Base-by-base conservation (phyloP, 1,284 basidiomycete species). In the Cryptococcus wingfieldii region DNA sequence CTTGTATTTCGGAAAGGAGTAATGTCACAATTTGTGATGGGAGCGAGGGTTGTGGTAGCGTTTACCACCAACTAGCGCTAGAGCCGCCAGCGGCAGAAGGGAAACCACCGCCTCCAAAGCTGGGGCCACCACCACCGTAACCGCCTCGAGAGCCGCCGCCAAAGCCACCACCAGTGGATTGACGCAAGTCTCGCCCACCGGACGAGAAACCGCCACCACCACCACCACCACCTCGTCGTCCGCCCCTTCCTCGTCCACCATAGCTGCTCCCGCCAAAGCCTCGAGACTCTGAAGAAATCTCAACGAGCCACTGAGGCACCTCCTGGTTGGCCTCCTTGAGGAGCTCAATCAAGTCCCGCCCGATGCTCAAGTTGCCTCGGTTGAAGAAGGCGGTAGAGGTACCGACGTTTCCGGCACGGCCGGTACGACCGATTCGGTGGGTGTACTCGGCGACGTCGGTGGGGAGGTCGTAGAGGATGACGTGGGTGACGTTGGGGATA, bases 371-470 rank as follows among this genome's bases (percentile, higher is more conserved):
- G 80, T 94, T 95, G 58, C 85, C 86, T 38, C 90, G 84, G 79
- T 95, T 95, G 84, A 92, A 94, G 81, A 95, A 94, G 4, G 90
- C 90, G 16, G 91, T 99, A 38, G 90, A 88, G 61, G 88, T 84
- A 81, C 95, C 95, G n/a, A 87, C 89, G 82, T 99, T 99, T 65
- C 95, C 95, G 14, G 96, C 96, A 85, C 95, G 94, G 54, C 96
- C 95, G 19, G 96, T 98, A 83, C 95, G 92, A 82, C 95, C 95
- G 72, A 97, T 97, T 72, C 93, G 90, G 77, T 97, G 93, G 49
- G 96, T 94, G 78, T 97, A 97, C 78, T 97, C 96, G 73, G 98
- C 95, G 61, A 99, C 95, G 79, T 99, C 95, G 60, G 88, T 89
- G 18, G 95, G 95, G n/a, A 99, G 81, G 77, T 98, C 96, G 79